phyloP scores from a whole-genome alignment of 2,329 filamentous ascomycete genomes.

The Phoma sp. region DNA sequence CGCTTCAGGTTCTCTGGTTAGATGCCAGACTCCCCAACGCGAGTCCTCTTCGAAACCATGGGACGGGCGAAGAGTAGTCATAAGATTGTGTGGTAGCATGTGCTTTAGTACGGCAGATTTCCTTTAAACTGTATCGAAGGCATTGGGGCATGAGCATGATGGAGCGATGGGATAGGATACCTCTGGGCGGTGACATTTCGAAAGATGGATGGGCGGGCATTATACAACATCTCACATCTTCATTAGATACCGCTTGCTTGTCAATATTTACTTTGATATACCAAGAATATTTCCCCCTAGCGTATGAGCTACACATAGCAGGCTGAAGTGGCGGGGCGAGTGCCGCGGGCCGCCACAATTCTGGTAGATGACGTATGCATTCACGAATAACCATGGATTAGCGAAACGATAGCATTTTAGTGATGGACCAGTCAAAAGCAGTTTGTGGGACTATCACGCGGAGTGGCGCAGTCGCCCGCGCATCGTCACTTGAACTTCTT shows the following conservation, averaged over 20 bases:
- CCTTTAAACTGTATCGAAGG: constrained; percentile 9
- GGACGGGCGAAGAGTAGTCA: not conserved
- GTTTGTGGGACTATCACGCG: constrained; percentile 29
- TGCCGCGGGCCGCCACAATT: constrained; percentile 9
- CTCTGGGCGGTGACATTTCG: constrained; percentile 14
- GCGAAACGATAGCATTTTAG: not conserved
- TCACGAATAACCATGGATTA: constrained; percentile 4
- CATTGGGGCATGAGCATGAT: constrained; percentile 20
- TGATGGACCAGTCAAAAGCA: not conserved
- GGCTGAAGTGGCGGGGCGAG: not conserved
- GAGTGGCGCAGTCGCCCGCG: constrained; percentile 31
- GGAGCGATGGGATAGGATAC: constrained; percentile 20
- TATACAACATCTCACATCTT: constrained; percentile 4
- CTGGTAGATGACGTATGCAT: constrained; percentile 13
- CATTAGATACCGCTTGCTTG: constrained; percentile 6
- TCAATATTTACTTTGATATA: not conserved
- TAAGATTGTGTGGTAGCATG: constrained; percentile 5
- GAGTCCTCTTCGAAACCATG: not conserved
- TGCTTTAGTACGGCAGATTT: constrained; percentile 8
- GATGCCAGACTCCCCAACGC: constrained; percentile 17
- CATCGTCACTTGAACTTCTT: constrained; percentile 30
- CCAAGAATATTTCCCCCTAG: not conserved
- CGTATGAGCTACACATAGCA: not conserved
- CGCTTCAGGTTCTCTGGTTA: constrained; percentile 77
- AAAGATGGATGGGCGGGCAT: constrained; percentile 1